These are phyloP conservation scores for Fusarium guadeloupense DNA, from an alignment of 2,329 filamentous ascomycete species.

Conservation along the genomic window DNA sequence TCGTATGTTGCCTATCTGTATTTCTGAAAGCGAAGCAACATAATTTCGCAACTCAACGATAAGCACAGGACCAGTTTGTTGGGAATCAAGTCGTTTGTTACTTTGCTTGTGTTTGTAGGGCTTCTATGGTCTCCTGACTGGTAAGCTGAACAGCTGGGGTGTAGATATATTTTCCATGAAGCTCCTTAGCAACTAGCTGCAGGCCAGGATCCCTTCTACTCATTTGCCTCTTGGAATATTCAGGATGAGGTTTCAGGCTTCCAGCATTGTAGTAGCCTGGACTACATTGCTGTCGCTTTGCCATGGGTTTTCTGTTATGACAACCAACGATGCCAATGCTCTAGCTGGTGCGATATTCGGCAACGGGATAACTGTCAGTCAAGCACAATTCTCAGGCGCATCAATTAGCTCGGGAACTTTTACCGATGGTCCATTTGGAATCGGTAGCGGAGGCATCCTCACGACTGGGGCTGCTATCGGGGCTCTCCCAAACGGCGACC, in stretches of 20 bases:
- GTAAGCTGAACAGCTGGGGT: too few species aligned
- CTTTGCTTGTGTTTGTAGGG: too few species aligned
- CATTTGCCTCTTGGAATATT: too few species aligned
- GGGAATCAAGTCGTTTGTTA: too few species aligned
- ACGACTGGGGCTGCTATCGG: slow-evolving; percentile 4
- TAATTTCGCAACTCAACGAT: too few species aligned
- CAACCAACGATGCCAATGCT: not conserved
- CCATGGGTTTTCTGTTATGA: not conserved
- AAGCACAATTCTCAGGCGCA: not conserved
- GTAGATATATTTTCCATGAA: too few species aligned
- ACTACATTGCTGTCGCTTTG: not conserved
- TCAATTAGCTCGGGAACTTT: not conserved
- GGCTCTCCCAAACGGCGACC: not conserved
- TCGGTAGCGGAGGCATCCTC: slow-evolving; percentile 10
- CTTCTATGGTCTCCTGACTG: too few species aligned
- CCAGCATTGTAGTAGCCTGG: not conserved
- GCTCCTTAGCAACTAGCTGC: not conserved
- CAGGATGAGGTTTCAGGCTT: not conserved
- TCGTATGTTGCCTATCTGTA: too few species aligned
- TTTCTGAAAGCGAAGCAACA: too few species aligned
- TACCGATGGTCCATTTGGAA: slow-evolving; percentile 12
- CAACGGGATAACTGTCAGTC: not conserved
- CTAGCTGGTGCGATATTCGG: slow-evolving; percentile 9
- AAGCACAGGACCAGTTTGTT: too few species aligned
- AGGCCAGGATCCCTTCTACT: not conserved